These are phyloP conservation scores for Leucaena leucocephala DNA, from an alignment of 306 rosid species.

Conservation along the genomic window DNA sequence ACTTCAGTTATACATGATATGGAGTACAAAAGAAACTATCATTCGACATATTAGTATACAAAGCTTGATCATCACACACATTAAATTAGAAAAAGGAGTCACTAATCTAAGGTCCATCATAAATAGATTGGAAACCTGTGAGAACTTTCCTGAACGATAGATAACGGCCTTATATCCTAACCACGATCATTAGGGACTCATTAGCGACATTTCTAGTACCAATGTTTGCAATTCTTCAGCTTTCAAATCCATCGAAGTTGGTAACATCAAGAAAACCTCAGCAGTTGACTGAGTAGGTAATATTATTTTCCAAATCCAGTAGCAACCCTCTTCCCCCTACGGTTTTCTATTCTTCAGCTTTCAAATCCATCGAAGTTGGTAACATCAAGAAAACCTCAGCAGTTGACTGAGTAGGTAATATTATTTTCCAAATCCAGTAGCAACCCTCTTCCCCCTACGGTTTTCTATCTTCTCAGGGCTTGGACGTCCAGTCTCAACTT, in stretches of 20 bases:
- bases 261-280: conserved; percentile 38
- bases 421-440: conserved; percentile 80
- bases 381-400: conserved; percentile 36
- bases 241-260: background rate
- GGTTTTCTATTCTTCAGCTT: background rate
- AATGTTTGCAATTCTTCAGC: background rate
- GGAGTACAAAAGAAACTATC: too few species aligned
- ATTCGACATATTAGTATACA: too few species aligned
- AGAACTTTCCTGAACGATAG: too few species aligned
- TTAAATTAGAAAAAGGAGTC: too few species aligned
- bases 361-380: conserved; percentile 1
- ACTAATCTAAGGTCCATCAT: too few species aligned
- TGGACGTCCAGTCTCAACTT: conserved; percentile 60
- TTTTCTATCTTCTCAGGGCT: conserved; percentile 84
- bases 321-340: conserved; percentile 51
- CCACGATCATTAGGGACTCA: too few species aligned
- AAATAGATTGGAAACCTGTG: too few species aligned
- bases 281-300: conserved; percentile 10
- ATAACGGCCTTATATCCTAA: too few species aligned
- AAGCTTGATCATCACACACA: too few species aligned
- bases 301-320: conserved; percentile 76
- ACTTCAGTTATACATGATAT: too few species aligned
- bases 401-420: conserved; percentile 10
- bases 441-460: conserved; percentile 50
- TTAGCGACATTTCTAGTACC: too few species aligned